Evolutionary conservation across 140 eudicot species (phyloP), one percentile per base, ranked within the genome.

Genomic region (Oenanthe javanica): DNA sequence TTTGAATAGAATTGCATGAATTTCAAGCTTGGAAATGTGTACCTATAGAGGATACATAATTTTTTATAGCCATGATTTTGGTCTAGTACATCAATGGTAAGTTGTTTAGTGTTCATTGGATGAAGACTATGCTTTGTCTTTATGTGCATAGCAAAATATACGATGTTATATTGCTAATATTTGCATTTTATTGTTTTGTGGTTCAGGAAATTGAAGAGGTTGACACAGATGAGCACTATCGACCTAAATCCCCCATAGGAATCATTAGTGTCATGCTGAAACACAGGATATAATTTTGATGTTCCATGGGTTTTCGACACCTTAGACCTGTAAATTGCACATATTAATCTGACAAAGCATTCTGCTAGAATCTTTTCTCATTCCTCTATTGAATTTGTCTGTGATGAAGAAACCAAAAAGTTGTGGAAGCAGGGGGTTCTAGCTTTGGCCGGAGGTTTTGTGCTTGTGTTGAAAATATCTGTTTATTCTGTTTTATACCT

Each of bases 161-260:
- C 23, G 46, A 45, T 63, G 38, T 31, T 27, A 31, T 67, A 43
- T 31, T 67, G 45, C 73, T 67, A 67, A 67, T 14, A 67, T 67
- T 12, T 67, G 7, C 74, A 27, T 14, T 31, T 36, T 36, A 31
- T 27, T 5, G 31, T 38, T 81, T 66, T 74, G 74, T 59, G 50
- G 38, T 71, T 36, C 79, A 92, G 97, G 97, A 92, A 85, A 92
- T 91, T 61, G 97, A 91, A 86, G 97, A 91, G 88, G 94, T 89
- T 78, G 97, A 91, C 79, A 89, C 97, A 49, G 95, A 92, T 77
- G 97, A 92, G 31, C 97, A 92, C 81, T 92, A 89, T 85, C 85
- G 90, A 79, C 97, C 95, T 43, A 92, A 90, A 79, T 88, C 93
- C 50, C 86, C 89, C 9, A 88, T 90, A n/a, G 89, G 86, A 77